Percentiles rank a stretch among this genome's conserved stretches.
Evolutionary conservation across 2,329 filamentous ascomycete genomes (phyloP).

Genomic region (Paracoccidioides brasiliensis): DNA sequence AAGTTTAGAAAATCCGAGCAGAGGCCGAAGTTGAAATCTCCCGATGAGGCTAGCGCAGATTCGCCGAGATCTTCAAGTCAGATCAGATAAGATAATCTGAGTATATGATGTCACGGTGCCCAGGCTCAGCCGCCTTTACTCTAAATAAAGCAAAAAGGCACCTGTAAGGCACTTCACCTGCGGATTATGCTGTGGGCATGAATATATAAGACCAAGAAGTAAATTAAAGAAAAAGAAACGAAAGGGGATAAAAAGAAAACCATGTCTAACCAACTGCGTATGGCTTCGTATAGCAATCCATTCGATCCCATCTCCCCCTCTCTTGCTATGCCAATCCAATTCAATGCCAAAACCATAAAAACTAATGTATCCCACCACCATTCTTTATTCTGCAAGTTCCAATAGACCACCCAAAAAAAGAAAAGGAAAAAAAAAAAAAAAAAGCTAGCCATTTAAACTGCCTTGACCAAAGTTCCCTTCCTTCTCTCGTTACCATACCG

Average conservation of each 20-base stretch:
- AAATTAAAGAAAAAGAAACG: background rate
- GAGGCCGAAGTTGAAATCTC: background rate
- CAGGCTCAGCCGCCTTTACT: too few species aligned
- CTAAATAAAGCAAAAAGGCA: too few species aligned
- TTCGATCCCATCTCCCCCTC: too few species aligned
- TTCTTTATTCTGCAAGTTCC: background rate
- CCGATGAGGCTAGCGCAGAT: background rate
- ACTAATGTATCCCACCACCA: too few species aligned
- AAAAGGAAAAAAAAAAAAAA: background rate
- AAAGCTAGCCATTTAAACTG: too few species aligned
- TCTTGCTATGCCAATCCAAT: too few species aligned
- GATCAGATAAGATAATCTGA: background rate
- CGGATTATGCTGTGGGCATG: too few species aligned
- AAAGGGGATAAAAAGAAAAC: background rate
- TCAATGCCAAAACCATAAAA: too few species aligned
- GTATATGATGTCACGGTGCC: too few species aligned
- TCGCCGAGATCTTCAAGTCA: background rate
- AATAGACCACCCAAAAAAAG: background rate
- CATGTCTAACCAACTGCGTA: too few species aligned
- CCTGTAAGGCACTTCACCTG: too few species aligned
- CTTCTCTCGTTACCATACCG: background rate
- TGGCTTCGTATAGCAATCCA: too few species aligned
- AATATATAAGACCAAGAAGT: background rate
- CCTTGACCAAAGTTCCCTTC: background rate
- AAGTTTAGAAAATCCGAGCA: background rate